Evolutionary conservation across 176 grass and related monocot genomes (phyloP).

Genomic region (Oryza australiensis): DNA sequence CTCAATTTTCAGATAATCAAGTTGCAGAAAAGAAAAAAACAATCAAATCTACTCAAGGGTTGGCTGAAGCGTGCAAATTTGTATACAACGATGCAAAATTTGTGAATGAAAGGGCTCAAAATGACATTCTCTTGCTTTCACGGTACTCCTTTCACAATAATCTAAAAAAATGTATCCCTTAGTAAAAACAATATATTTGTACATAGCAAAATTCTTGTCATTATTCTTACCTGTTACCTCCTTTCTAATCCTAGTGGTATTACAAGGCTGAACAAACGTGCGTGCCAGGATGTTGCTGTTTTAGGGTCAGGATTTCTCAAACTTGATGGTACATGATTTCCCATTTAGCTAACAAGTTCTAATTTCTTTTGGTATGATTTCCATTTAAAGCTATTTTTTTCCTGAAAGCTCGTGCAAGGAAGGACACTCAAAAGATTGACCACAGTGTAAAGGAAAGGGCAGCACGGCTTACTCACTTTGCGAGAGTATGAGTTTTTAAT

Average conservation of each 20-base stretch:
- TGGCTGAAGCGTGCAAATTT: slow-evolving; percentile 83
- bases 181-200: not conserved
- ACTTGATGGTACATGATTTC: slow-evolving; percentile 74
- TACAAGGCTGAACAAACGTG: slow-evolving; percentile 90
- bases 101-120: slow-evolving; percentile 96
- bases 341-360: slow-evolving; percentile 5
- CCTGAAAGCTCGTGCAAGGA: slow-evolving; percentile 78
- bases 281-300: slow-evolving; percentile 85
- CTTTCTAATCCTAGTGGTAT: slow-evolving; percentile 60
- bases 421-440: slow-evolving; percentile 86
- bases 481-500: slow-evolving; percentile 65
- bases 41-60: slow-evolving; percentile 51
- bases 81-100: slow-evolving; percentile 97
- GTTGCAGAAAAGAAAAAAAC: slow-evolving; percentile 34
- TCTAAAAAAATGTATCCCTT: not conserved
- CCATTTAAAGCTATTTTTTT: slow-evolving; percentile 36
- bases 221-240: slow-evolving; percentile 21
- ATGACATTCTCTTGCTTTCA: slow-evolving; percentile 88
- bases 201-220: not conserved
- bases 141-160: slow-evolving; percentile 46
- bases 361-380: slow-evolving; percentile 19
- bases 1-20: slow-evolving; percentile 48
- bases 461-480: slow-evolving; percentile 68
- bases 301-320: slow-evolving; percentile 81
- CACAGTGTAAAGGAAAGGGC: slow-evolving; percentile 82